A percentile compares a stretch with the other conserved stretches of the same genome.
Evolutionary conservation across 768 basidiomycete species (phyloP).

Genomic region (Panus rudis): DNA sequence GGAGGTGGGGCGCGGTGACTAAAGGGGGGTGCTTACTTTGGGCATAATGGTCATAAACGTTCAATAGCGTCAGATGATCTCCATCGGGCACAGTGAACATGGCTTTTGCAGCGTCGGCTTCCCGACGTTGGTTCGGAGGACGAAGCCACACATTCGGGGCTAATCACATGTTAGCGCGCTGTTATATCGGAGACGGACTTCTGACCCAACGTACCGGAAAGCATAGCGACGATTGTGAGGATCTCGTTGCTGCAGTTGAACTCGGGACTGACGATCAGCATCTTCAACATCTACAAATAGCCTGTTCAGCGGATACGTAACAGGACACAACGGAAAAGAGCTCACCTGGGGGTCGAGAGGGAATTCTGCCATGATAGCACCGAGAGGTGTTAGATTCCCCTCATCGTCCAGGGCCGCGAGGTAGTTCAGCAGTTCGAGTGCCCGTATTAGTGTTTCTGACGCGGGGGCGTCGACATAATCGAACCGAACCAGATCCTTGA

Average conservation of each 20-base stretch:
- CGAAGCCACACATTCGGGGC: slow-evolving; percentile 95
- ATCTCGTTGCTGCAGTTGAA: slow-evolving; percentile 97
- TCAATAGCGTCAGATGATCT: slow-evolving; percentile 92
- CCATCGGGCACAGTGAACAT: slow-evolving; percentile 86
- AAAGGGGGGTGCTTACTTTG: slow-evolving; percentile 51
- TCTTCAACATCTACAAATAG: slow-evolving; percentile 67
- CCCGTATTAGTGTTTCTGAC: slow-evolving; percentile 85
- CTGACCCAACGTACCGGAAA: slow-evolving; percentile 60
- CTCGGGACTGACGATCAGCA: slow-evolving; percentile 90
- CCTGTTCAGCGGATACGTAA: background rate
- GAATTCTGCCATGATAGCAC: slow-evolving; percentile 94
- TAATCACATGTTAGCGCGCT: slow-evolving; percentile 15
- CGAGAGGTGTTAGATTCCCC: slow-evolving; percentile 81
- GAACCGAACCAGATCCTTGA: slow-evolving; percentile 42
- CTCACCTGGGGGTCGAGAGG: slow-evolving; percentile 93
- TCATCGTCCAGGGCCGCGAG: slow-evolving; percentile 92
- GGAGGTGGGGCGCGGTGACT: too few relatives aligned
- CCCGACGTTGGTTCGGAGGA: slow-evolving; percentile 79
- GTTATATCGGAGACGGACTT: background rate
- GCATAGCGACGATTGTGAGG: slow-evolving; percentile 91
- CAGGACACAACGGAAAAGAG: background rate
- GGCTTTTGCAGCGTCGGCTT: slow-evolving; percentile 91
- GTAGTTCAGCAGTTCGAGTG: slow-evolving; percentile 88
- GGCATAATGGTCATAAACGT: slow-evolving; percentile 91
- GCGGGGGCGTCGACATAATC: slow-evolving; percentile 25